These are phyloP conservation scores for Nothomitra cinnamomea DNA, from an alignment of 2,329 filamentous ascomycete genomes.

Conservation along the genomic window DNA sequence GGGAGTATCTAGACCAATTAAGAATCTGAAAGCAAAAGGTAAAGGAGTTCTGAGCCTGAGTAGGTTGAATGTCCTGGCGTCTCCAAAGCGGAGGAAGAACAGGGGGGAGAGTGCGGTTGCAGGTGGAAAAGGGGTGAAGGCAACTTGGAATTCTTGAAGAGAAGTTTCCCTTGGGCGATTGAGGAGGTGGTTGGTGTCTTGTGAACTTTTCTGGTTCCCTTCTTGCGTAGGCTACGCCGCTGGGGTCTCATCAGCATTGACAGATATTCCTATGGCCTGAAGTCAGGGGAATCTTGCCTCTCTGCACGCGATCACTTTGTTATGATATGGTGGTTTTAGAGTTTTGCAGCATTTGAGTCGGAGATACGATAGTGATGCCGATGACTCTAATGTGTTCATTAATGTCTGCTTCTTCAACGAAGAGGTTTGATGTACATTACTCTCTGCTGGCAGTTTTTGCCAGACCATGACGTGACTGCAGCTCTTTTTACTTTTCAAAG, in stretches of 20 bases:
- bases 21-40: conserved; percentile 29
- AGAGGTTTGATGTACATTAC: no score
- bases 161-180: no score
- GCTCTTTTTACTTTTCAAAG: no score
- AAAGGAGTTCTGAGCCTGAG: conserved; percentile 33
- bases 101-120: not conserved
- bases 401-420: no score
- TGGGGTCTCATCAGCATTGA: not conserved
- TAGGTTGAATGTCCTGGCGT: conserved; percentile 43
- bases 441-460: no score
- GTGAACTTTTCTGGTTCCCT: not conserved
- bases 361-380: not conserved
- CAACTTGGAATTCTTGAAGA: not conserved
- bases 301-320: not conserved
- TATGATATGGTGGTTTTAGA: not conserved
- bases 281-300: not conserved
- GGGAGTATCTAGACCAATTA: conserved; percentile 28
- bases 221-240: not conserved
- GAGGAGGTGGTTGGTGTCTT: no score
- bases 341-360: not conserved
- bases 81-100: conserved; percentile 38
- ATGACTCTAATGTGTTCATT: no score
- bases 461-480: no score
- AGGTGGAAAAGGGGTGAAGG: not conserved
- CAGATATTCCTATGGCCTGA: not conserved